Percentiles rank a stretch among this genome's conserved stretches.
Conservation (phyloP, 2,329 filamentous ascomycete species). For the Rutstroemia sp. region DNA sequence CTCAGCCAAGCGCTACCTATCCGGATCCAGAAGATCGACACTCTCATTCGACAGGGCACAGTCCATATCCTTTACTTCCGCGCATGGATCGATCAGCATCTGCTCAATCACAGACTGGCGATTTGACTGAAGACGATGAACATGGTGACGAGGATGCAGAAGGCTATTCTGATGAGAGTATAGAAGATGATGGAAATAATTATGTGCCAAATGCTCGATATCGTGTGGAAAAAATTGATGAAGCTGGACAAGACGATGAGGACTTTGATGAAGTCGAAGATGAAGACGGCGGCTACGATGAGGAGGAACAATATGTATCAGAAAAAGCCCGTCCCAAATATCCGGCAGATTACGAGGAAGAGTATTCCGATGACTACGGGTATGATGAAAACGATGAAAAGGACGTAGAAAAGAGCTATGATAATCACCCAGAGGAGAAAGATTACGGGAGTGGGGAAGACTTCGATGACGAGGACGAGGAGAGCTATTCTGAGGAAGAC, state of each 20-base stretch:
- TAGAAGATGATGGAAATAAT: conserved; percentile 20
- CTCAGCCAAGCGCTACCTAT: conserved; percentile 13
- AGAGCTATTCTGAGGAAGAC: conserved; percentile 29
- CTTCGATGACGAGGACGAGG: conserved; percentile 16
- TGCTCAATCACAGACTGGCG: conserved; percentile 18
- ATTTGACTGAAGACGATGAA: conserved; percentile 22
- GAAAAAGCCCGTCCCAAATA: too few species aligned
- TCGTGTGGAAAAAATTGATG: background rate
- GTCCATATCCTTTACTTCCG: conserved; percentile 2
- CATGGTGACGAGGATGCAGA: conserved; percentile 12
- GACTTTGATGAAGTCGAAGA: background rate
- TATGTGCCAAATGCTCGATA: conserved; percentile 5
- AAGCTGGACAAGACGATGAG: background rate
- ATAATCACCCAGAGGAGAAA: background rate
- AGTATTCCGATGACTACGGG: background rate
- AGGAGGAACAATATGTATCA: background rate
- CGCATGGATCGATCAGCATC: conserved; percentile 21
- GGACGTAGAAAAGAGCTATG: background rate
- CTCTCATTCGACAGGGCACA: background rate
- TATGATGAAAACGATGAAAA: background rate
- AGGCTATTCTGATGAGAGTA: conserved; percentile 6
- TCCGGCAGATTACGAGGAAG: background rate
- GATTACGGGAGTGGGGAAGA: conserved; percentile 6
- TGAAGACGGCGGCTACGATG: background rate
- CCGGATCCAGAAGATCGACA: conserved; percentile 12